Evolutionary conservation across 2,329 filamentous ascomycete species (phyloP), one percentile per base, ranked within the genome.

Genomic region (Blastomyces parvus): DNA sequence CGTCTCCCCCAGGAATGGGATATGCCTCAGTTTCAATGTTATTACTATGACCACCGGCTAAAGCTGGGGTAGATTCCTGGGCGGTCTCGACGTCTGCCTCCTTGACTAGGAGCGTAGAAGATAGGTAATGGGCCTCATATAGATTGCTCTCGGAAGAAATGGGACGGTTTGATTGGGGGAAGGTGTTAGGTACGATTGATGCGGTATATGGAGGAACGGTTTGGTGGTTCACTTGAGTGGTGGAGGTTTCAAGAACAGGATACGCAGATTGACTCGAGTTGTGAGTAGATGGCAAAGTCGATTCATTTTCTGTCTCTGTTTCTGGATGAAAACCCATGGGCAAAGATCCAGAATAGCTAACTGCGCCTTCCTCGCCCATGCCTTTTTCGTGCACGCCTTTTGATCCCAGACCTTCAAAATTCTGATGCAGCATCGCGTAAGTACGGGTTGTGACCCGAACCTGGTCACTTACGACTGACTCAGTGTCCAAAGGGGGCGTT

Each of bases 1-100:
- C 76, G 64, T 77, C 79, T 62, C 70, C 71, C 66, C 75, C 72
- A 63, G 67, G 67, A 64, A 66, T 63, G 59, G 65, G 65, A 61
- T 66, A 50, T 13, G 64, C 67, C 55, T 58, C 67, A 66, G 70
- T 64, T 33, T 67, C 66, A 55, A 61, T 57, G 62, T 70, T 66
- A 62, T 68, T 68, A 60, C 65, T 38, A 64, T 70, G 68, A 71
- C 61, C 59, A 42, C 55, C 52, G 57, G 25, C 22, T 33, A 30
- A 22, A 52, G 27, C 33, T 14, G 62, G 48, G 27, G 22, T n/a
- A 56, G 19, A 57, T 53, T 62, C 27, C 13, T 25, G 17, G 46
- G 13, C 13, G 17, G 13, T 13, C n/a, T 40, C 22, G 22, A 19
- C 9, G 9, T 40, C 40, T 55, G 9, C 19, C 25, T 61, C 42